Conservation (phyloP, 805 yeast genomes). For the Wickerhamomyces strasburgensis region DNA sequence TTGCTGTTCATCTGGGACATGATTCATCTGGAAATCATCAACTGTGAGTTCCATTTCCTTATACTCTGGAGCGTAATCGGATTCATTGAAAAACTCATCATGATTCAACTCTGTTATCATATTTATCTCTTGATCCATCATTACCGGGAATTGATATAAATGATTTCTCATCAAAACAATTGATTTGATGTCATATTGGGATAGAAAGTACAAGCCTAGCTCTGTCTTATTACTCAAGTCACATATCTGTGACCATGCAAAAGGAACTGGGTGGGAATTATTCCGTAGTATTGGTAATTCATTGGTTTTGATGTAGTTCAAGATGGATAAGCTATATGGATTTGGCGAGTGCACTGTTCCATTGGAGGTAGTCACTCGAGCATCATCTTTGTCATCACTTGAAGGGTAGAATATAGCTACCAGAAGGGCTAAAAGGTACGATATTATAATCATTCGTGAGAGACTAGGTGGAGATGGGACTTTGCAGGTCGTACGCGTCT, state of each 20-base stretch:
- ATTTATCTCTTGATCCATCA: neutral
- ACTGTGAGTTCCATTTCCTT: conserved; percentile 6
- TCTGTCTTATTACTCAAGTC: conserved; percentile 15
- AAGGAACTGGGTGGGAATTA: neutral
- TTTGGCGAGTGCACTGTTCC: no score
- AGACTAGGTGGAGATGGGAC: no score
- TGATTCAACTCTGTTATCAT: neutral
- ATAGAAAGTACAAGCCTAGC: conserved; percentile 14
- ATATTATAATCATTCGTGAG: no score
- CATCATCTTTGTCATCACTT: no score
- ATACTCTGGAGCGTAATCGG: neutral
- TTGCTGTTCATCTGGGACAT: conserved; percentile 4
- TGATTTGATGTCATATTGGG: conserved; percentile 6
- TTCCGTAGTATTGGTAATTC: no score
- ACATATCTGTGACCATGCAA: conserved; percentile 17
- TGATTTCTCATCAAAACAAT: conserved; percentile 16
- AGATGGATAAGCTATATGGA: no score
- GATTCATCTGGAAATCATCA: conserved; percentile 15
- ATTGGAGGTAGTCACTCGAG: no score
- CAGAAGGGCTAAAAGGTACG: no score
- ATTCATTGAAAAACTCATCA: conserved; percentile 1
- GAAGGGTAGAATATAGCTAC: no score
- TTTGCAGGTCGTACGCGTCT: no score
- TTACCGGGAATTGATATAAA: conserved; percentile 5
- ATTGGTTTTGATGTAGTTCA: no score